Conservation (phyloP, 129 eudicot species). For the Scalesia atractyloides region DNA sequence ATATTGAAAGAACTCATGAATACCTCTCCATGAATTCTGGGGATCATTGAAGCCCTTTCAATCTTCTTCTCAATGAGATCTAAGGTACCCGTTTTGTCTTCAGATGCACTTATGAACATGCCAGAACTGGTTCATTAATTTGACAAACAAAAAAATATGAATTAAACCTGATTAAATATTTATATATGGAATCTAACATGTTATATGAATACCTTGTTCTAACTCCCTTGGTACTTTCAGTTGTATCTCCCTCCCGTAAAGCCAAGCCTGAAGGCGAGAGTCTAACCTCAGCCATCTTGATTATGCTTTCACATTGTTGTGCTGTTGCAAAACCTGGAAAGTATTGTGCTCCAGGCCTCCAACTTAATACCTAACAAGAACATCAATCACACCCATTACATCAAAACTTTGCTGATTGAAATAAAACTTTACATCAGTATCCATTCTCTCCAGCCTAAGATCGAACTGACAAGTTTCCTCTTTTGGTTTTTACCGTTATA, state of each 20-base stretch:
- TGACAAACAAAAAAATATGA: too few species aligned
- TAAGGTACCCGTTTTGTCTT: conserved; percentile 83
- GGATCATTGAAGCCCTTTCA: conserved; percentile 85
- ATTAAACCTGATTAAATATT: too few species aligned
- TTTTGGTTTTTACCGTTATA: too few species aligned
- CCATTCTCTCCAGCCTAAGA: too few species aligned
- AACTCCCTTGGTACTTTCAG: conserved; percentile 70
- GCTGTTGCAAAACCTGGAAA: conserved; percentile 78
- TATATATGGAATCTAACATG: too few species aligned
- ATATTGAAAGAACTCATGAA: not conserved
- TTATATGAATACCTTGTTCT: conserved; percentile 71
- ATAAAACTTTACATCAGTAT: too few species aligned
- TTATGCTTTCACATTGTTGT: conserved; percentile 64
- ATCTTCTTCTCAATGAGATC: conserved; percentile 80
- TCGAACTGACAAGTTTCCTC: too few species aligned
- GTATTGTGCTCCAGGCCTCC: conserved; percentile 82
- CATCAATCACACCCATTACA: conserved; percentile 4
- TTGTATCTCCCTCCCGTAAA: conserved; percentile 79
- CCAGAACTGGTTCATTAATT: conserved; percentile 78
- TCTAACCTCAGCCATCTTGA: conserved; percentile 62
- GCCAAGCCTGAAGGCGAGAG: conserved; percentile 83
- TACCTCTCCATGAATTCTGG: conserved; percentile 90
- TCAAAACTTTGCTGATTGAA: not conserved
- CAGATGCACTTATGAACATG: conserved; percentile 78
- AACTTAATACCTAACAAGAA: conserved; percentile 66